Evolutionary conservation across 1,284 basidiomycete species (phyloP), one percentile per base, ranked within the genome.

Genomic region (Macrocystidia cucumis): DNA sequence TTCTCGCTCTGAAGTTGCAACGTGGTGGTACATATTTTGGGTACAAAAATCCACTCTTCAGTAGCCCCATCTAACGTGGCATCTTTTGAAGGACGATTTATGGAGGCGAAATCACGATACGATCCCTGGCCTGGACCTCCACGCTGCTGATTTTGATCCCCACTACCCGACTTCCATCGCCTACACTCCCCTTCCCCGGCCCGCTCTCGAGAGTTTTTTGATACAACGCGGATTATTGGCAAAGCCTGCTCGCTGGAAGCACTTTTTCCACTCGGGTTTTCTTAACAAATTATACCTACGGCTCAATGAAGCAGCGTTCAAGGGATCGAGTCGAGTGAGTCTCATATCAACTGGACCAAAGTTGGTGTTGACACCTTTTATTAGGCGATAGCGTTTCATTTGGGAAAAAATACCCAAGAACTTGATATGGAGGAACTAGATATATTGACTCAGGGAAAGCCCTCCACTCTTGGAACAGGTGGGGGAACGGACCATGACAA

Each of bases 21-120:
- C 74, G 1, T 89, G 84, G 79, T 91, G 87, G 86, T 89, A 82
- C 52, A 66, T 88, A 5, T 75, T 86, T 47, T 90, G 83, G 78
- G 83, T 86, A 41, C n/a, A n/a, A n/a, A 47, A 74, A 18, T 14
- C 29, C 12, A 16, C 14, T 30, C 19, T 18, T 14, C 29, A 30
- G 12, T 12, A 25, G 23, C 12, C n/a, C n/a, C 8, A 25, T 25
- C 23, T 25, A 8, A 11, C 17, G 28, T 21, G 37, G n/a, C 26
- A 29, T 22, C 16, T 24, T 44, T 29, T 41, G 29, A 9, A 83
- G 78, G 82, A 86, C 50, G 83, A 85, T 48, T 52, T 86, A 9
- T 84, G 76, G 78, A 67, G 78, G 42, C 64, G 76, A 43, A 86
- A 85, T 52, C 57, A 71, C 46, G 68, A 67, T 33, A 70, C 74